Evolutionary conservation across 208 protist genomes (phyloP).

Genomic region (Acanthamoeba quina): DNA sequence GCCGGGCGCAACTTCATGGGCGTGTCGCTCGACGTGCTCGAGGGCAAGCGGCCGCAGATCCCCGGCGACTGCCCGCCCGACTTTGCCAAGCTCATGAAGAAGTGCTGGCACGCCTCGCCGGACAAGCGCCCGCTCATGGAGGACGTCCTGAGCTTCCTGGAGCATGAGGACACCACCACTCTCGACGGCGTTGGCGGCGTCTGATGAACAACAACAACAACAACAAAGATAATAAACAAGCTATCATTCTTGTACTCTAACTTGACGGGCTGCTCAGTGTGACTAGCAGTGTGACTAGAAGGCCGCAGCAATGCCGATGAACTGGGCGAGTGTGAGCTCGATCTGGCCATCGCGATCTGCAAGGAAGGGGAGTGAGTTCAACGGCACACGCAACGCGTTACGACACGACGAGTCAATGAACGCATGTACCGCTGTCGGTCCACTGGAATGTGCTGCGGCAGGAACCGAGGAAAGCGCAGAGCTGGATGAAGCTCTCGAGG

Average conservation of each 20-base stretch:
- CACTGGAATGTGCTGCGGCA: slow-evolving; percentile 56
- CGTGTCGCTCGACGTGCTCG: neutral
- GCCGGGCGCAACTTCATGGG: neutral
- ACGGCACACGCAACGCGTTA: neutral
- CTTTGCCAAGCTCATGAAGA: neutral
- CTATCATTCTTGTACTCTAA: too few relatives aligned
- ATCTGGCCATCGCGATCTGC: slow-evolving; percentile 31
- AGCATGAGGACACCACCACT: too few relatives aligned
- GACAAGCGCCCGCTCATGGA: neutral
- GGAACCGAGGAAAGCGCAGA: slow-evolving; percentile 50
- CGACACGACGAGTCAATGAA: neutral
- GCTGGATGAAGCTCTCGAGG: slow-evolving; percentile 62
- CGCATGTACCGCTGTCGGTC: slow-evolving; percentile 16
- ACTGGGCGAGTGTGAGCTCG: slow-evolving; percentile 11
- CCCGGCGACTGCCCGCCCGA: neutral
- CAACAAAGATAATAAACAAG: too few relatives aligned
- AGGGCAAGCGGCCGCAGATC: neutral
- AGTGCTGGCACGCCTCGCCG: neutral
- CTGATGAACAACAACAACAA: too few relatives aligned
- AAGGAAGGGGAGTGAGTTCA: neutral
- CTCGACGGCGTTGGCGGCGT: too few relatives aligned
- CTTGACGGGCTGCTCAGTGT: too few relatives aligned
- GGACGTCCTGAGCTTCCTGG: neutral
- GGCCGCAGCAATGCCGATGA: slow-evolving; percentile 37
- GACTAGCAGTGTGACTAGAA: neutral